Base-by-base conservation (phyloP, 805 yeast genomes). In the Pichia sporocuriosa region DNA sequence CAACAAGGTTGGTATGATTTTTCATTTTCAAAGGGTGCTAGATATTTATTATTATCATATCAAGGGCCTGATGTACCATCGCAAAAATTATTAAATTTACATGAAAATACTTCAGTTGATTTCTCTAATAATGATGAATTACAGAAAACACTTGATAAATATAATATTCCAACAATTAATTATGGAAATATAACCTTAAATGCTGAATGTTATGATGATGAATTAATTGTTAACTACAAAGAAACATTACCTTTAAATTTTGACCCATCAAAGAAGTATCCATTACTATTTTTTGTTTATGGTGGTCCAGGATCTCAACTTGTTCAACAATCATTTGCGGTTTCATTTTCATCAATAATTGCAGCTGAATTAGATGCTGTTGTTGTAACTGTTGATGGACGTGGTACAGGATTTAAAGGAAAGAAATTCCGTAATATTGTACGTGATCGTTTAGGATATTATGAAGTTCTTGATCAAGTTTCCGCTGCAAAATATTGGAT, bases 291-390 rank as follows among this genome's bases (percentile, higher is more conserved):
- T 58, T 88, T 73, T 57, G 88, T 88, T 4, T 93, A 93, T 57
- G 97, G 96, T 19, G 98, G 98, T 0, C 98, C 98, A 8, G 93
- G 88, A 27, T 84, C 95, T 6, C 97, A 93, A 61, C 68, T 75
- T 40, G 96, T 90, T 6, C 66, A 70, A 32, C 77, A 83, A 47
- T 57, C 66, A 12, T 87, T 78, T 54, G 57, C 73, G 0, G 64
- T 83, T 25, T 64, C 70, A 6, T 89, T 87, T 62, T 83, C 89
- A 46, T 75, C 83, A 23, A 80, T 84, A 10, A 75, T 84, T 31
- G 81, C 96, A 0, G 75, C 96, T 1, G 81, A 80, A 51, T 68
- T 84, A 48, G 72, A 82, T 53, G 86, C 94, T 2, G 74, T 93
- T 37, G 96, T 93, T 8, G 95, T 93, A 1, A 84, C 95, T 1